Base-by-base conservation (phyloP, 495 filamentous ascomycete species). In the Aspergillus bridgeri region DNA sequence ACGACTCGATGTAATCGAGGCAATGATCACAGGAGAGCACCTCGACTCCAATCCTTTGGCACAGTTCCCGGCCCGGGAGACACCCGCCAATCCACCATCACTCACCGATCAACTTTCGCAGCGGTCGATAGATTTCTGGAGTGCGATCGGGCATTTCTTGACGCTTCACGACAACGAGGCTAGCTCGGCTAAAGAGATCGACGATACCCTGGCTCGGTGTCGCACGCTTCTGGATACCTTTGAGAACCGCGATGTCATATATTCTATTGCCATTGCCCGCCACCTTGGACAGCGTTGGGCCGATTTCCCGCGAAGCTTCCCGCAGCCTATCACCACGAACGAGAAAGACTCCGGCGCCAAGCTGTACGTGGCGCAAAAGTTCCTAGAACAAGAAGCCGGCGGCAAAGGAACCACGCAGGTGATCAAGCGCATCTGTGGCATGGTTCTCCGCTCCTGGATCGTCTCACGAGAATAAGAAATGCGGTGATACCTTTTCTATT, bases 201-300 rank as follows among this genome's bases (percentile, higher is more conserved):
- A 91, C 47, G 80, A 85, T 54, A 81, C 82, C 1, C 73, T 96
- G 8, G 65, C 60, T 4, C 76, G 75, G 6, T 80, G 87, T 66
- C 86, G 91, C 45, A 78, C 79, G 42, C 73, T 92, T 5, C 79
- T 96, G 8, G 86, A 91, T 57, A 86, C 83, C 54, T 81, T 84
- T 19, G 92, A 96, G 74, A 93, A 92, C 64, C 85, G 92, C n/a
- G 92, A 96, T 61, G 89, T 95, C 7, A 81, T 96, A 29, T 96
- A 96, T 69, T 93, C 89, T 13, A 86, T 96, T 57, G 89, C 89
- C 22, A 84, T 96, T 51, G 84, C 87, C 9, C 84, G 91, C 19
- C 84, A 90, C 60, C 79, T 89, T 42, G 87, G 89, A 24, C 80
- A 82, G 42, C 83, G 86, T 18, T 82, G 87, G 69, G 80, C 78